phyloP scores from a whole-genome alignment of 2,329 filamentous ascomycete species.

The Trichophyton mentagrophytes region DNA sequence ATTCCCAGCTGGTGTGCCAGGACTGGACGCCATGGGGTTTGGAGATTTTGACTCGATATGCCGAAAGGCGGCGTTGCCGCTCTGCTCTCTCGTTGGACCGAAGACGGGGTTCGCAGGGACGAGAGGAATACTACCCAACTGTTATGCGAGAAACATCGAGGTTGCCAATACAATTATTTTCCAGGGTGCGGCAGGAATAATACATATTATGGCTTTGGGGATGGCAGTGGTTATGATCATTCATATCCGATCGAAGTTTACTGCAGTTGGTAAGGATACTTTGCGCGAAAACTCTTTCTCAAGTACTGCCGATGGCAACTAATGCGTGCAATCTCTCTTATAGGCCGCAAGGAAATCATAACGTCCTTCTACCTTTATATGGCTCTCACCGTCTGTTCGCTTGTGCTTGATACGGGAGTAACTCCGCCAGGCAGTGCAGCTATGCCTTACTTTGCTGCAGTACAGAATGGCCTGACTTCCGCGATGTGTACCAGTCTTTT shows the following conservation, averaged over 20 bases:
- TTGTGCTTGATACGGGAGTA: constrained; percentile 86
- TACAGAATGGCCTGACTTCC: constrained; percentile 72
- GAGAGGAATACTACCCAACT: constrained; percentile 73
- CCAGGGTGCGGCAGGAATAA: constrained; percentile 76
- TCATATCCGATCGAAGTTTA: constrained; percentile 94
- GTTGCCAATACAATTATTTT: constrained; percentile 98
- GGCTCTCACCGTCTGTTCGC: constrained; percentile 73
- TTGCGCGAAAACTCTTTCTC: neutral
- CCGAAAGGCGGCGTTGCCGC: constrained; percentile 66
- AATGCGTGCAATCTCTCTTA: neutral
- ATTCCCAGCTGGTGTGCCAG: neutral
- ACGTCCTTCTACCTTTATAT: constrained; percentile 98
- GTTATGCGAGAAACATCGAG: constrained; percentile 90
- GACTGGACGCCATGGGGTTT: constrained; percentile 57
- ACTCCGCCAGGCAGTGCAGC: constrained; percentile 66
- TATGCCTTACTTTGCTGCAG: constrained; percentile 83
- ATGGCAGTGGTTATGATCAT: constrained; percentile 98
- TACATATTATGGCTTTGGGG: constrained; percentile 76
- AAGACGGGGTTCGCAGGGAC: constrained; percentile 47
- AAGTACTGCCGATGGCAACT: neutral
- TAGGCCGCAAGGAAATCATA: constrained; percentile 58
- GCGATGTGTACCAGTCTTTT: constrained; percentile 78
- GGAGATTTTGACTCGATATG: constrained; percentile 85
- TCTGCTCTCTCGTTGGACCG: constrained; percentile 75
- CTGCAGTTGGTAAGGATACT: constrained; percentile 65